Evolutionary conservation across 164 flowering plant genomes (phyloP).

Genomic region (Stephania japonica): DNA sequence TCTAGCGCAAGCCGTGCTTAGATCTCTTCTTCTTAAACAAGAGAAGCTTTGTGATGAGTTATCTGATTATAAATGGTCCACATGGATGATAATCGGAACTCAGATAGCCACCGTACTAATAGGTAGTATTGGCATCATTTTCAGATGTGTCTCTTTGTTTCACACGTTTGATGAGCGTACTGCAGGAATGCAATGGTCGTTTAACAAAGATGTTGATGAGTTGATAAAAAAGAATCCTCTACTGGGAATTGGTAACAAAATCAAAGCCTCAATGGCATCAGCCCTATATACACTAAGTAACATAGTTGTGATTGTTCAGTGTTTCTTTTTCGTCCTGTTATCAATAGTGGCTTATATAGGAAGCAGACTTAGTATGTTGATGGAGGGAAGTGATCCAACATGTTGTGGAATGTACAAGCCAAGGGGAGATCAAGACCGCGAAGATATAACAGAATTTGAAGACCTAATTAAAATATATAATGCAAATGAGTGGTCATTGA

Average conservation of each 20-base stretch:
- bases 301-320: no score
- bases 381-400: no score
- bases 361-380: no score
- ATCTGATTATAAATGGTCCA: background rate
- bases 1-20: background rate
- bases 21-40: background rate
- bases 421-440: no score
- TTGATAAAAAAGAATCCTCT: background rate
- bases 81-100: background rate
- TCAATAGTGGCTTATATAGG: no score
- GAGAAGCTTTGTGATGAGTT: background rate
- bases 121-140: background rate
- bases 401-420: background rate
- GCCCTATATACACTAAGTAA: no score
- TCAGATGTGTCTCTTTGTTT: background rate
- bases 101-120: background rate
- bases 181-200: background rate
- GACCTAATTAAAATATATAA: background rate
- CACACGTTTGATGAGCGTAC: no score
- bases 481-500: constrained; percentile 2
- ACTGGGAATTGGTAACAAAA: background rate
- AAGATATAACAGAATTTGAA: background rate
- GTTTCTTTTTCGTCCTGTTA: no score
- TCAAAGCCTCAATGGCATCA: no score
- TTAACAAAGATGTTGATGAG: background rate